Conservation (phyloP, 768 basidiomycete genomes). For the Leccinum uliginosum region DNA sequence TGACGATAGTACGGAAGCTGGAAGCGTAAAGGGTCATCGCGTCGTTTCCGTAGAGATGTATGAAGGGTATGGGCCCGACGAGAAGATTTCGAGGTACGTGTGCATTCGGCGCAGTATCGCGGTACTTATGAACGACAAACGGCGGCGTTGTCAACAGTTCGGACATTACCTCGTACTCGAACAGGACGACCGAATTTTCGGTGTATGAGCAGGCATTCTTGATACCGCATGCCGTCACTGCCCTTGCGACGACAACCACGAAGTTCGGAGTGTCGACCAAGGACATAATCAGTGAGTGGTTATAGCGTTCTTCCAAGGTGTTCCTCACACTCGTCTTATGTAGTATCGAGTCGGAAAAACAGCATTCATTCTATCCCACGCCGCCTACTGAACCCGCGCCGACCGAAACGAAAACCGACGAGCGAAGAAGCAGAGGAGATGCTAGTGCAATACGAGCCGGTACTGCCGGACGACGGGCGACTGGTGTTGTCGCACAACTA, state of each 20-base stretch:
- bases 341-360: slow-evolving; percentile 74
- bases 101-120: neutral
- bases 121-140: neutral
- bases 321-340: neutral
- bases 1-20: slow-evolving; percentile 49
- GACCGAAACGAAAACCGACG: slow-evolving; percentile 74
- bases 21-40: slow-evolving; percentile 59
- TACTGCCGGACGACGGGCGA: slow-evolving; percentile 65
- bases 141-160: slow-evolving; percentile 34
- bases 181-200: slow-evolving; percentile 49
- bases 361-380: slow-evolving; percentile 75
- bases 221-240: slow-evolving; percentile 63
- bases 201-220: slow-evolving; percentile 67
- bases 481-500: slow-evolving; percentile 54
- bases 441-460: slow-evolving; percentile 79
- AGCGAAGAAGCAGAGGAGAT: slow-evolving; percentile 79
- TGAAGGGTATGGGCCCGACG: slow-evolving; percentile 65
- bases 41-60: slow-evolving; percentile 86
- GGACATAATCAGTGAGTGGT: slow-evolving; percentile 74
- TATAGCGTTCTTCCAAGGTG: neutral
- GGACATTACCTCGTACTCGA: slow-evolving; percentile 52
- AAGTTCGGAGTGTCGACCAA: slow-evolving; percentile 86
- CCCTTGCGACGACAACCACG: slow-evolving; percentile 73
- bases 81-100: slow-evolving; percentile 68
- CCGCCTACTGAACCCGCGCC: slow-evolving; percentile 74